Evolutionary conservation across 768 basidiomycete species (phyloP).

Genomic region (Saitozyma sp.): DNA sequence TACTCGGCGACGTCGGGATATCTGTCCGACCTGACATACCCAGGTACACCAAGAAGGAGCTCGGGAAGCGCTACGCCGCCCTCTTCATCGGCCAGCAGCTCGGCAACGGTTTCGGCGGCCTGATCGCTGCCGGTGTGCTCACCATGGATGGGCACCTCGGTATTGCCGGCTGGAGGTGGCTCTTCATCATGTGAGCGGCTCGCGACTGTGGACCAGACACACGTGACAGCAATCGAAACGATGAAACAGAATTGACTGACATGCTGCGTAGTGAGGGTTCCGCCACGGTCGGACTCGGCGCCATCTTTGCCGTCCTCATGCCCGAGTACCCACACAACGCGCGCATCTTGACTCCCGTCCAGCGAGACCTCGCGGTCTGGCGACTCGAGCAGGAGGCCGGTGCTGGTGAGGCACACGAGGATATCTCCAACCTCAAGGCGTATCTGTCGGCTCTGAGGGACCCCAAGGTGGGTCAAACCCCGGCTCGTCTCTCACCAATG

Average conservation of each 20-base stretch:
- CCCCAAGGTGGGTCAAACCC: slow-evolving; percentile 3
- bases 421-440: neutral
- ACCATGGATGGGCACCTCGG: slow-evolving; percentile 37
- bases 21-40: slow-evolving; percentile 4
- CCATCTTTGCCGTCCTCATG: slow-evolving; percentile 15
- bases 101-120: slow-evolving; percentile 46
- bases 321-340: slow-evolving; percentile 32
- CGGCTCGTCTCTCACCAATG: neutral
- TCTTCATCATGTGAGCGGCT: slow-evolving; percentile 29
- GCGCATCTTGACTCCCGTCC: slow-evolving; percentile 22
- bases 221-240: no score
- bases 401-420: slow-evolving; percentile 3
- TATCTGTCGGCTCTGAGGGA: slow-evolving; percentile 5
- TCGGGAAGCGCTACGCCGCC: slow-evolving; percentile 36
- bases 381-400: slow-evolving; percentile 17
- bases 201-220: neutral
- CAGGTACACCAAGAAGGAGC: slow-evolving; percentile 32
- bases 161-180: slow-evolving; percentile 47
- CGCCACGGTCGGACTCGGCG: slow-evolving; percentile 17
- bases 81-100: slow-evolving; percentile 43
- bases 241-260: neutral
- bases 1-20: neutral
- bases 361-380: slow-evolving; percentile 20
- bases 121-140: slow-evolving; percentile 42
- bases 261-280: slow-evolving; percentile 9